These are phyloP conservation scores for Zasmidium citrigriseum DNA, from an alignment of 2,329 filamentous ascomycete genomes.

Conservation along the genomic window DNA sequence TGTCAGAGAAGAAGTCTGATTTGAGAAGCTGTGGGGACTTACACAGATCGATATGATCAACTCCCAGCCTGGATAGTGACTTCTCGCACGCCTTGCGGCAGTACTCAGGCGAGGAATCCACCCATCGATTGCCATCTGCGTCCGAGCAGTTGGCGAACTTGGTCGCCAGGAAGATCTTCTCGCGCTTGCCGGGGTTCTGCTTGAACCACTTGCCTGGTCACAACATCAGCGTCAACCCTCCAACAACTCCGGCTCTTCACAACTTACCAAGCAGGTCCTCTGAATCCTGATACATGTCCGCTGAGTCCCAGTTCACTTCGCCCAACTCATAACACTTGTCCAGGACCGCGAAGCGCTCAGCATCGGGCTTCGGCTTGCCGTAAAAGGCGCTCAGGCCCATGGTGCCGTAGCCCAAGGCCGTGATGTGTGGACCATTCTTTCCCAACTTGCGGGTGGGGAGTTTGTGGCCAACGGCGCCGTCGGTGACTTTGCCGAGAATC, in stretches of 20 bases:
- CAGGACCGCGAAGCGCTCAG: conserved; percentile 54
- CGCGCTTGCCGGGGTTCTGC: conserved; percentile 48
- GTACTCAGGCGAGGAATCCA: conserved; percentile 46
- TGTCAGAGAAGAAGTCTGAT: not conserved
- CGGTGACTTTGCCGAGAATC: conserved; percentile 23
- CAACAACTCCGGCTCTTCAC: not conserved
- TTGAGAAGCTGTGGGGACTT: not conserved
- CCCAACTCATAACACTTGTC: conserved; percentile 55
- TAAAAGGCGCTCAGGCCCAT: conserved; percentile 56
- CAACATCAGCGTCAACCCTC: not conserved
- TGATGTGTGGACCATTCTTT: conserved; percentile 54
- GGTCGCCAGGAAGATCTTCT: conserved; percentile 54
- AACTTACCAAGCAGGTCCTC: conserved; percentile 49
- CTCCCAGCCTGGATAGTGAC: conserved; percentile 42
- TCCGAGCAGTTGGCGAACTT: conserved; percentile 52
- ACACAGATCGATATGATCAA: conserved; percentile 44
- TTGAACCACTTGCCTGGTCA: conserved; percentile 37
- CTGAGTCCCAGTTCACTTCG: conserved; percentile 54
- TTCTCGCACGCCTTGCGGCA: conserved; percentile 40
- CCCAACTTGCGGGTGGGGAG: conserved; percentile 52
- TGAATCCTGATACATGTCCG: conserved; percentile 42
- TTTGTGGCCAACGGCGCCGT: conserved; percentile 28
- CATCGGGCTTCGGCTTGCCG: conserved; percentile 49
- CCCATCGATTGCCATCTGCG: conserved; percentile 37
- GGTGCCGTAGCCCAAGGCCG: conserved; percentile 54